phyloP scores from a whole-genome alignment of 176 grass and related monocot genomes.

The Thinopyrum elongatum region DNA sequence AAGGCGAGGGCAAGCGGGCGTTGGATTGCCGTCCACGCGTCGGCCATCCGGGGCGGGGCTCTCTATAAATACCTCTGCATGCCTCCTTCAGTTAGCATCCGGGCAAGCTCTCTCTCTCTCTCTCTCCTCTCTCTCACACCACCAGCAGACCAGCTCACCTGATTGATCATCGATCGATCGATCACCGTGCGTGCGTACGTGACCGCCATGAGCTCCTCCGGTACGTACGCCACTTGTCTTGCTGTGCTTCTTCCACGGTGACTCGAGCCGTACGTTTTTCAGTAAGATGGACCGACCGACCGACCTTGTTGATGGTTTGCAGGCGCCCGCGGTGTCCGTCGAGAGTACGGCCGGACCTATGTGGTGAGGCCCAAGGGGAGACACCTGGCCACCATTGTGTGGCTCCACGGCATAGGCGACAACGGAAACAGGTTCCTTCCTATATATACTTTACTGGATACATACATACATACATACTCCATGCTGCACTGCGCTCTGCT shows the following conservation, averaged over 20 bases:
- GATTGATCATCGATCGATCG: no score
- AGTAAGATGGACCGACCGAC: not conserved
- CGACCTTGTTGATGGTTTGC: slow-evolving; percentile 10
- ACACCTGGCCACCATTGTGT: slow-evolving; percentile 90
- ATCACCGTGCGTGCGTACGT: not conserved
- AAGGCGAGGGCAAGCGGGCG: no score
- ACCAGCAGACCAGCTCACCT: no score
- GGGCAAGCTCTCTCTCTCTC: not conserved
- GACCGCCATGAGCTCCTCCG: slow-evolving; percentile 13
- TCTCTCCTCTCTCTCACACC: no score
- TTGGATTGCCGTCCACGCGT: no score
- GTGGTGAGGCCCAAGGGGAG: slow-evolving; percentile 94
- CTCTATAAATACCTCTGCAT: not conserved
- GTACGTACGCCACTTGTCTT: not conserved
- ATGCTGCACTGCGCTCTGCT: not conserved
- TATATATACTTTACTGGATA: no score
- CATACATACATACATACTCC: not conserved
- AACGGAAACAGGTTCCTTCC: slow-evolving; percentile 70
- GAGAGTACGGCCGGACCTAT: slow-evolving; percentile 89
- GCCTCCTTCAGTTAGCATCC: not conserved
- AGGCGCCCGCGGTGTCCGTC: slow-evolving; percentile 42
- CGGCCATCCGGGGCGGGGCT: no score
- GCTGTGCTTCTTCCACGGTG: not conserved
- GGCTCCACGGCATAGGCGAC: slow-evolving; percentile 94
- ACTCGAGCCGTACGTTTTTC: not conserved